phyloP scores from a whole-genome alignment of 2,329 filamentous ascomycete species.

The Ascochyta pisi region DNA sequence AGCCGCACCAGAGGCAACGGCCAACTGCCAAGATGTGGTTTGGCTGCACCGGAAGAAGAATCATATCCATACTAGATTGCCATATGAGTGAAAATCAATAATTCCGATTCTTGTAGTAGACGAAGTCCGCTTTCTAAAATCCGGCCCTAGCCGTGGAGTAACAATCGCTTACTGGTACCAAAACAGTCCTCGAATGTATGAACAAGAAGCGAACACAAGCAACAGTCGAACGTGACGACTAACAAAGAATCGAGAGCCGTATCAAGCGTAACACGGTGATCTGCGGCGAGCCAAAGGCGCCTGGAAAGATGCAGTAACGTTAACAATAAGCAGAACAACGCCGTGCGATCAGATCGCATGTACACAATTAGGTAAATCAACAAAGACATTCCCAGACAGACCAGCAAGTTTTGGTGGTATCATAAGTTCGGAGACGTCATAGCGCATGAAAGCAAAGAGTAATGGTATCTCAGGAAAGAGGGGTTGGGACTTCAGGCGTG shows the following conservation, averaged over 20 bases:
- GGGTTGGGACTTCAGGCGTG: not conserved
- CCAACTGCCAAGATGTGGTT: not conserved
- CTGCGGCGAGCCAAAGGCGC: slow-evolving; percentile 7
- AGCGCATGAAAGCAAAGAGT: slow-evolving; percentile 24
- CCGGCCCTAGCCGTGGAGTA: not conserved
- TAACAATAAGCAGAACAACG: slow-evolving; percentile 4
- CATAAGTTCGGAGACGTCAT: slow-evolving; percentile 43
- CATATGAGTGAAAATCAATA: not conserved
- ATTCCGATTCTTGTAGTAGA: slow-evolving; percentile 12
- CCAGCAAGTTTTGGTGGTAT: slow-evolving; percentile 37
- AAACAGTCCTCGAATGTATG: slow-evolving; percentile 8
- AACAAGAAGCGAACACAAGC: slow-evolving; percentile 14
- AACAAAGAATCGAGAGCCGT: slow-evolving; percentile 5
- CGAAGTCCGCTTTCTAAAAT: not conserved
- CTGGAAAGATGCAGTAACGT: slow-evolving; percentile 7
- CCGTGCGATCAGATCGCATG: slow-evolving; percentile 17
- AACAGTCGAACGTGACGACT: not conserved
- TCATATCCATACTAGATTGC: not conserved
- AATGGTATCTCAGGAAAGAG: slow-evolving; percentile 14
- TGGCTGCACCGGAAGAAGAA: not conserved
- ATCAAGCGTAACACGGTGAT: slow-evolving; percentile 9
- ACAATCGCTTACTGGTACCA: slow-evolving; percentile 3
- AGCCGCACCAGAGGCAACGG: not conserved
- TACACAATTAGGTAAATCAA: slow-evolving; percentile 37
- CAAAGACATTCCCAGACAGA: slow-evolving; percentile 32